Evolutionary conservation across 108 stramenopile genomes (phyloP).

Genomic region (Skeletonema grethae): DNA sequence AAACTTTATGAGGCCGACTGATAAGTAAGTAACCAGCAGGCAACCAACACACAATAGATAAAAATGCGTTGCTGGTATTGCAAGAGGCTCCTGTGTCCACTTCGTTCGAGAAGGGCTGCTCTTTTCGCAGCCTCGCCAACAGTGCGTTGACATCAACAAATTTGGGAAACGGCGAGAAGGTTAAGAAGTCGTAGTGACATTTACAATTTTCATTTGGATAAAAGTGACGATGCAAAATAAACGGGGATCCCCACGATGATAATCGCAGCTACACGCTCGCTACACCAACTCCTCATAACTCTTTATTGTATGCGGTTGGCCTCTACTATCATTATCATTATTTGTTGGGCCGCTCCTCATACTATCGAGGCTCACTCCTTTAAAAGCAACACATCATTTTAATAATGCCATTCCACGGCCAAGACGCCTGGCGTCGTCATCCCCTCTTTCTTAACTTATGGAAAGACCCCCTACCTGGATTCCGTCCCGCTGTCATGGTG

Average conservation of each 20-base stretch:
- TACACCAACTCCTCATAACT: no score
- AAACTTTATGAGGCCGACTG: background rate
- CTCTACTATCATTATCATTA: no score
- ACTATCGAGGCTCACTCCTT: no score
- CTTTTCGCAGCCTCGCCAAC: background rate
- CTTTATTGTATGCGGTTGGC: no score
- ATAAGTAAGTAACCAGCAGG: no score
- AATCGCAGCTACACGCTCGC: no score
- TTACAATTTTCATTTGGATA: no score
- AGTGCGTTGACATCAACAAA: background rate
- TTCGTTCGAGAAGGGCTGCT: background rate
- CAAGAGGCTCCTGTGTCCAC: background rate
- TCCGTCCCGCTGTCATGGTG: slow-evolving; percentile 79
- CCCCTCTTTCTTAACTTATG: slow-evolving; percentile 79
- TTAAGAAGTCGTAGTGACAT: background rate
- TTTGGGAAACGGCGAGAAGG: background rate
- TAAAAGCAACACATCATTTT: no score
- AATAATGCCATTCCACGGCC: slow-evolving; percentile 84
- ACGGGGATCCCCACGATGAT: no score
- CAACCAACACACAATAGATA: background rate
- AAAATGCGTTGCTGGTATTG: no score
- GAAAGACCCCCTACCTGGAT: slow-evolving; percentile 84
- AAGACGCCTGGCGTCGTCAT: slow-evolving; percentile 88
- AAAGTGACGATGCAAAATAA: no score
- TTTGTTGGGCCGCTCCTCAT: no score